Conservation (phyloP, 2,329 filamentous ascomycete genomes). For the Pseudomassariella vexata region DNA sequence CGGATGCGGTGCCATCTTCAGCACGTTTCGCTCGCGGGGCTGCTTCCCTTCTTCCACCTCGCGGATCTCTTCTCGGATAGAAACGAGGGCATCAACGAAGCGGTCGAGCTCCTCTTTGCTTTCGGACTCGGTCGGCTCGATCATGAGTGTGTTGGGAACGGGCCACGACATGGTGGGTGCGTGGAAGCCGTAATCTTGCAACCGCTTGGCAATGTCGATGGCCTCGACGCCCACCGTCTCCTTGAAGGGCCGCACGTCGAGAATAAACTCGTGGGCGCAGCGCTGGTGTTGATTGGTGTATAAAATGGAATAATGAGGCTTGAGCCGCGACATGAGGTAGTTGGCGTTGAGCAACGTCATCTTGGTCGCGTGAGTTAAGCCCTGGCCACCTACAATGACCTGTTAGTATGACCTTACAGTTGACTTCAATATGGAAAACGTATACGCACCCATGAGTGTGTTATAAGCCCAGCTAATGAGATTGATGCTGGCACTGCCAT, state of each 20-base stretch:
- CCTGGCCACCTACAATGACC: slow-evolving; percentile 45
- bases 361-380: slow-evolving; percentile 84
- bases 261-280: slow-evolving; percentile 96
- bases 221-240: slow-evolving; percentile 79
- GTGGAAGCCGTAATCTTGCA: slow-evolving; percentile 97
- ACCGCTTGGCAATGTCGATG: slow-evolving; percentile 91
- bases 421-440: neutral
- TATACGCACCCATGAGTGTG: slow-evolving; percentile 72
- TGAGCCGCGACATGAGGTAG: slow-evolving; percentile 86
- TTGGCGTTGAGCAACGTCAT: slow-evolving; percentile 94
- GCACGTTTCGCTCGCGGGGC: slow-evolving; percentile 71
- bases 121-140: slow-evolving; percentile 93
- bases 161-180: slow-evolving; percentile 97
- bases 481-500: slow-evolving; percentile 84
- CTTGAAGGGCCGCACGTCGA: slow-evolving; percentile 81
- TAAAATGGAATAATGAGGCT: slow-evolving; percentile 82
- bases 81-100: slow-evolving; percentile 84
- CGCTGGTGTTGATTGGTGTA: slow-evolving; percentile 86
- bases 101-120: slow-evolving; percentile 88
- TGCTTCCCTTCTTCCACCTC: slow-evolving; percentile 75
- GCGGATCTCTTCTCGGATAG: slow-evolving; percentile 78
- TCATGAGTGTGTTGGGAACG: slow-evolving; percentile 93
- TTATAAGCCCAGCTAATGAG: slow-evolving; percentile 96
- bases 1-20: slow-evolving; percentile 86
- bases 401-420: slow-evolving; percentile 7